phyloP scores from a whole-genome alignment of 306 rosid genomes.

The Cucurbita maxima region DNA sequence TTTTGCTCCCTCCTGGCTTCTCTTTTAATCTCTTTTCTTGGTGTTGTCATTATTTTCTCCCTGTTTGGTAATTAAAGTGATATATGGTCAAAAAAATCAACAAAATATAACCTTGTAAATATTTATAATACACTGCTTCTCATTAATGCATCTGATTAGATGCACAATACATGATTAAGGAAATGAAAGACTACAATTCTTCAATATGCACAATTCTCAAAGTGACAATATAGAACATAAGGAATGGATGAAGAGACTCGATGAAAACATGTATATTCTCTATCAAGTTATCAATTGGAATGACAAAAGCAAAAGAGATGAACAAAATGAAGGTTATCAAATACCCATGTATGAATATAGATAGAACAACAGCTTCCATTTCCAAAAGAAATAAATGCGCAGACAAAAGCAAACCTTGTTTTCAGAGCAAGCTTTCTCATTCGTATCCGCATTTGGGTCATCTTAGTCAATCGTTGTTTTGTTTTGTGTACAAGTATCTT shows the following conservation, averaged over 20 bases:
- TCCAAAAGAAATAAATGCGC: not conserved
- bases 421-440: constrained; percentile 86
- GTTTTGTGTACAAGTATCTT: constrained; percentile 80
- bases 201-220: not conserved
- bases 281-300: not conserved
- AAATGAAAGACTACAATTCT: not conserved
- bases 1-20: constrained; percentile 80
- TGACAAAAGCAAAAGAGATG: not conserved
- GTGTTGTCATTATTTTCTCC: constrained; percentile 75
- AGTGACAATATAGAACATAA: not conserved
- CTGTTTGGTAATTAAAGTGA: constrained; percentile 22
- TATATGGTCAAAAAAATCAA: not conserved
- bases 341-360: not conserved
- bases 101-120: not conserved
- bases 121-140: not conserved
- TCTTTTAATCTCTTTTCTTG: constrained; percentile 75
- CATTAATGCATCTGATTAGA: not conserved
- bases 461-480: constrained; percentile 82
- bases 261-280: not conserved
- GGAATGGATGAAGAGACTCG: not conserved
- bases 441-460: constrained; percentile 92
- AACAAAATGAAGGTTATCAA: not conserved
- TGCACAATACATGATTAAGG: not conserved
- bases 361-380: not conserved
- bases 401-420: constrained; percentile 38